Percentiles rank a stretch among this genome's conserved stretches.
phyloP scores from a whole-genome alignment of 129 eudicot species.

The Heracleum sosnowskyi region DNA sequence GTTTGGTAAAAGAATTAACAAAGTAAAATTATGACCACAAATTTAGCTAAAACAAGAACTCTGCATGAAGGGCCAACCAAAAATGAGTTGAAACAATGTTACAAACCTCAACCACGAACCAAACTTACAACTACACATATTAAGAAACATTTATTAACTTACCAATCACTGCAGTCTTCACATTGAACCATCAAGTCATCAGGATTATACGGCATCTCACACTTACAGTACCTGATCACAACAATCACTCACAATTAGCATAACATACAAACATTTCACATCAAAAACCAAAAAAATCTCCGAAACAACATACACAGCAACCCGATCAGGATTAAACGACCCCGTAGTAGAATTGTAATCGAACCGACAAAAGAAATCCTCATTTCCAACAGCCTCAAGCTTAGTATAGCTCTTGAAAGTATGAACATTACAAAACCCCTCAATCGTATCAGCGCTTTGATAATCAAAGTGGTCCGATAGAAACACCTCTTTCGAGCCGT shows the following conservation, averaged over 20 bases:
- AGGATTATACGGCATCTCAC: slow-evolving; percentile 98
- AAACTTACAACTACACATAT: not conserved
- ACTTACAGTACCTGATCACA: slow-evolving; percentile 72
- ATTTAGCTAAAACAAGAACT: not conserved
- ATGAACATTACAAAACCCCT: slow-evolving; percentile 84
- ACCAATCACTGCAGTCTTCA: slow-evolving; percentile 92
- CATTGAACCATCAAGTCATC: slow-evolving; percentile 95
- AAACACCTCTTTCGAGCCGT: slow-evolving; percentile 84
- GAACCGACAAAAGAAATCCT: slow-evolving; percentile 91
- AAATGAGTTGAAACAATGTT: not conserved
- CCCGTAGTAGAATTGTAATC: slow-evolving; percentile 87
- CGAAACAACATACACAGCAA: slow-evolving; percentile 60
- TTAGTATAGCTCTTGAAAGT: slow-evolving; percentile 76
- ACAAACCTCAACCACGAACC: not conserved
- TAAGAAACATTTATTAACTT: slow-evolving; percentile 12
- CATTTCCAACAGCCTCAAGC: slow-evolving; percentile 86
- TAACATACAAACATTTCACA: not conserved
- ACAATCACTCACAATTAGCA: not conserved
- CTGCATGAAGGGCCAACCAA: not conserved
- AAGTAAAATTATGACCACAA: not conserved
- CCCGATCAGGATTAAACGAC: slow-evolving; percentile 78
- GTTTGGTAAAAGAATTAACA: not conserved
- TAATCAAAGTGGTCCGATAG: slow-evolving; percentile 78
- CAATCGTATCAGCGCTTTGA: slow-evolving; percentile 88
- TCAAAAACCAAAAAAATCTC: not conserved